These are phyloP conservation scores for Brasilioporus rufonigricans DNA, from an alignment of 768 basidiomycete genomes.

Conservation along the genomic window DNA sequence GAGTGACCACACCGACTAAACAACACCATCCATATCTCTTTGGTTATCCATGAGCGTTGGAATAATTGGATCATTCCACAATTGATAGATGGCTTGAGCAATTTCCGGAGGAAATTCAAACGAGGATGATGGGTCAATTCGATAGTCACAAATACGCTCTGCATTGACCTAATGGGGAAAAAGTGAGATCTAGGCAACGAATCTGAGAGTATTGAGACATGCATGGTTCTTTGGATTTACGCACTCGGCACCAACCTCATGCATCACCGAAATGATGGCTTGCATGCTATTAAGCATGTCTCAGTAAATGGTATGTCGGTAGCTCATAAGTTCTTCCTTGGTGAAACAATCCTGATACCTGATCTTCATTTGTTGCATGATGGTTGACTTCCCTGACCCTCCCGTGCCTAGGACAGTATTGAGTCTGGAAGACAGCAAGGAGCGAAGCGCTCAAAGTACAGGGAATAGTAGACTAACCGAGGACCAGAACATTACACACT, in stretches of 20 bases:
- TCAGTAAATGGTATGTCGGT: conserved; percentile 74
- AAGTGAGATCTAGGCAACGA: not conserved
- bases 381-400: too few species aligned
- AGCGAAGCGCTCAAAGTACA: too few species aligned
- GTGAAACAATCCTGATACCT: too few species aligned
- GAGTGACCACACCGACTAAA: conserved; percentile 57
- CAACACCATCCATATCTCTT: conserved; percentile 91
- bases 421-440: too few species aligned
- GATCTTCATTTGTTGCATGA: too few species aligned
- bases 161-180: conserved; percentile 35
- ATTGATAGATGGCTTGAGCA: conserved; percentile 62
- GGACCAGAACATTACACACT: too few species aligned
- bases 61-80: too few species aligned
- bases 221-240: conserved; percentile 60
- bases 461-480: too few species aligned
- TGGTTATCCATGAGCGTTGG: conserved; percentile 50
- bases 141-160: conserved; percentile 62
- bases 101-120: conserved; percentile 59
- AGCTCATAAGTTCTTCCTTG: conserved; percentile 30
- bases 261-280: conserved; percentile 79
- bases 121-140: conserved; percentile 38
- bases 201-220: not conserved
- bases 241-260: too few species aligned
- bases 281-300: conserved; percentile 89
- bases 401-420: too few species aligned